Percentiles rank a stretch among this genome's conserved stretches.
Evolutionary conservation across 2,329 filamentous ascomycete genomes (phyloP).

Genomic region (Aspergillus ibericus): DNA sequence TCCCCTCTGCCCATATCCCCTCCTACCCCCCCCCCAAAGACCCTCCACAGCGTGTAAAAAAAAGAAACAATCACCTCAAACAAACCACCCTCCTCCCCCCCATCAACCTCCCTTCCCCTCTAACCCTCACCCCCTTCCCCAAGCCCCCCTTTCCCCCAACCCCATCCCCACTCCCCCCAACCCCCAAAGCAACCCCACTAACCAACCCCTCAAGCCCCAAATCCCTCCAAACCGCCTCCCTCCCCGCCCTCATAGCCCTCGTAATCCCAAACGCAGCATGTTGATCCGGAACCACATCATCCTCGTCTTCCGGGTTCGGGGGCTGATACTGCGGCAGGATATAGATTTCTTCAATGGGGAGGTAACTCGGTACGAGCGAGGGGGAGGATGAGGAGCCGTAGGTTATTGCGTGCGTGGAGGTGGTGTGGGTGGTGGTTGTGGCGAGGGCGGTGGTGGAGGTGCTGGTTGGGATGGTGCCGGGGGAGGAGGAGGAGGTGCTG

Average conservation of each 20-base stretch:
- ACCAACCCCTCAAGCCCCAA: constrained; percentile 35
- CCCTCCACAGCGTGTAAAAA: neutral
- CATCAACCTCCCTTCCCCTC: constrained; percentile 36
- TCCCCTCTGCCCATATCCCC: neutral
- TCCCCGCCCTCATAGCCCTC: constrained; percentile 57
- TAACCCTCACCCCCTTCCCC: constrained; percentile 25
- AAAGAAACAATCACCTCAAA: constrained; percentile 30
- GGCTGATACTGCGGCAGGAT: constrained; percentile 62
- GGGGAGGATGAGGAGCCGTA: constrained; percentile 32
- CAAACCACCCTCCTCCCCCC: constrained; percentile 40
- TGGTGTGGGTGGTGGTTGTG: too few relatives aligned
- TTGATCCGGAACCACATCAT: constrained; percentile 66
- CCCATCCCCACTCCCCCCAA: constrained; percentile 20
- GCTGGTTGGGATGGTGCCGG: constrained; percentile 8
- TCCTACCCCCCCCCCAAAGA: neutral
- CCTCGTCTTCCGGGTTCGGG: constrained; percentile 65
- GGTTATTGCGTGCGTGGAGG: constrained; percentile 24
- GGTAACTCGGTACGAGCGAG: constrained; percentile 41
- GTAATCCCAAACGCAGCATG: constrained; percentile 68
- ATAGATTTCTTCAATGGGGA: constrained; percentile 61
- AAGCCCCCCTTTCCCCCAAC: constrained; percentile 16
- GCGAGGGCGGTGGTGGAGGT: constrained; percentile 15
- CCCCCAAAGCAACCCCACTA: constrained; percentile 19
- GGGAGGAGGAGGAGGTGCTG: constrained; percentile 9
- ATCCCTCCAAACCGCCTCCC: constrained; percentile 60